A percentile compares a stretch with the other conserved stretches of the same genome.
These are phyloP conservation scores for Nicotiana paniculata DNA, from an alignment of 257 asterid species.

Conservation along the genomic window DNA sequence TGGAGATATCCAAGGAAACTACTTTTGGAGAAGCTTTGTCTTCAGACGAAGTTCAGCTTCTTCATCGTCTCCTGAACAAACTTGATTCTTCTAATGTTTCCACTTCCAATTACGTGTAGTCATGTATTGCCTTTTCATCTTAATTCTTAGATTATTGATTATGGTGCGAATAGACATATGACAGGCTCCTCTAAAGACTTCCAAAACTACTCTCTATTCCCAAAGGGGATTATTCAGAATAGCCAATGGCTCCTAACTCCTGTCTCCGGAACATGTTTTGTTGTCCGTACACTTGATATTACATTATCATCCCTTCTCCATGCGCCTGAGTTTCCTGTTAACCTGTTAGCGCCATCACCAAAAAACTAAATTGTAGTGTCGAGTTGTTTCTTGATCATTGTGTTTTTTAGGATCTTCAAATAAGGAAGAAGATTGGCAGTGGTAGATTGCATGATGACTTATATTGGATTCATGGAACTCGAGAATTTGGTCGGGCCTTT, in stretches of 20 bases:
- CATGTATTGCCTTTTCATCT: neutral
- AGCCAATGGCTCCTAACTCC: neutral
- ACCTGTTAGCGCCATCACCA: neutral
- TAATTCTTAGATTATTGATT: neutral
- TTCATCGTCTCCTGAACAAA: neutral
- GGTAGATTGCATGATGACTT: neutral
- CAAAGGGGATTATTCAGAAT: neutral
- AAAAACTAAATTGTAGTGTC: neutral
- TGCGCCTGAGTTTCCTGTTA: neutral
- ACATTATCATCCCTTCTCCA: neutral
- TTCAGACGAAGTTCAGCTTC: neutral
- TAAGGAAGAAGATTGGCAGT: neutral
- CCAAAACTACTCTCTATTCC: neutral
- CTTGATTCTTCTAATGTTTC: neutral
- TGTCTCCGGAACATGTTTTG: neutral
- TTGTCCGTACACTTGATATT: neutral
- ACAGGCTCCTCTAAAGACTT: neutral
- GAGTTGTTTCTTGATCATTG: neutral
- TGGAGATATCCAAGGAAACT: neutral
- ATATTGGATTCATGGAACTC: neutral
- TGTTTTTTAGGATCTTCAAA: neutral
- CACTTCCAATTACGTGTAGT: neutral
- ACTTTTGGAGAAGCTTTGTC: neutral
- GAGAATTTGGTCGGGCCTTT: neutral
- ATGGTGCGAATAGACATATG: neutral